A percentile compares a stretch with the other conserved stretches of the same genome.
phyloP scores from a whole-genome alignment of 106 monocot genomes.

The Phalaenopsis equestris region DNA sequence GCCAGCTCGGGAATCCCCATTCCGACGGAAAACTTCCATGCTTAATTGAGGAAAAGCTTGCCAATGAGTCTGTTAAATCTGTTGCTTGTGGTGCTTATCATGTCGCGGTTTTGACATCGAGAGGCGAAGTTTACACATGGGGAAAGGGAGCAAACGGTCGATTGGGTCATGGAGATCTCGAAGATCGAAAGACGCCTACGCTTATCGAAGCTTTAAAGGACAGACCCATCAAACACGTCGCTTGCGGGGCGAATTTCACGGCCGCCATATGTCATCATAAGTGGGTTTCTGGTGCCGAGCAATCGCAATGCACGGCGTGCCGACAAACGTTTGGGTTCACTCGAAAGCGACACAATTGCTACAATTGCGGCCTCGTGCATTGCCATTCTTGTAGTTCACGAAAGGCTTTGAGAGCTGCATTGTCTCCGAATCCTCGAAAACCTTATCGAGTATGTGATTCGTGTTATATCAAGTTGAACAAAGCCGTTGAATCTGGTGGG shows the following conservation, averaged over 20 bases:
- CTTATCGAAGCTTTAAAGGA: slow-evolving; percentile 92
- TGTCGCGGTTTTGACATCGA: slow-evolving; percentile 67
- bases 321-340: slow-evolving; percentile 86
- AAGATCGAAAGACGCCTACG: slow-evolving; percentile 81
- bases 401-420: slow-evolving; percentile 55
- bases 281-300: slow-evolving; percentile 83
- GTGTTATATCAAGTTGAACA: slow-evolving; percentile 55
- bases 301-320: slow-evolving; percentile 65
- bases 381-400: slow-evolving; percentile 74
- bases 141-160: slow-evolving; percentile 96
- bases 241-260: slow-evolving; percentile 87
- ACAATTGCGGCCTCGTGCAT: slow-evolving; percentile 81
- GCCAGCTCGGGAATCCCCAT: slow-evolving; percentile 83
- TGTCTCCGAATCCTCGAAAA: slow-evolving; percentile 63
- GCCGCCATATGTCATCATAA: slow-evolving; percentile 85
- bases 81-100: slow-evolving; percentile 92
- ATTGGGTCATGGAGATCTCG: slow-evolving; percentile 86
- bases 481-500: slow-evolving; percentile 29
- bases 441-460: slow-evolving; percentile 79
- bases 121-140: slow-evolving; percentile 82
- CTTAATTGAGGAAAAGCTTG: slow-evolving; percentile 74
- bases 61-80: slow-evolving; percentile 48
- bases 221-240: slow-evolving; percentile 62
- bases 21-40: slow-evolving; percentile 83
- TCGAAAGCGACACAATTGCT: slow-evolving; percentile 79